These are phyloP conservation scores for Iris macrosiphon DNA, from an alignment of 106 monocot species.

Conservation along the genomic window DNA sequence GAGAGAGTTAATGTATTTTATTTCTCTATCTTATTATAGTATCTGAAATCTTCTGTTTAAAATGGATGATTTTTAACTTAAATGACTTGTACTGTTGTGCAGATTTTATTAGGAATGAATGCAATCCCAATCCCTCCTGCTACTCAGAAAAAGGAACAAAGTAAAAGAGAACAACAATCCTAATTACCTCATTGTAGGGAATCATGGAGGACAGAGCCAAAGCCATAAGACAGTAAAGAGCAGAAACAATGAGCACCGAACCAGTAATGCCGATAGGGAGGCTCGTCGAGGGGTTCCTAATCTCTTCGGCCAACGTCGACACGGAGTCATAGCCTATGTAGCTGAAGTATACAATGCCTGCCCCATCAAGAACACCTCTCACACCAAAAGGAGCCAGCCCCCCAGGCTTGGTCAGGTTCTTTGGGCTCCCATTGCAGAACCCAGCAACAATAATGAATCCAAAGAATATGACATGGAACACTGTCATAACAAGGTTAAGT, in stretches of 20 bases:
- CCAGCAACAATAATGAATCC: slow-evolving; percentile 53
- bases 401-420: slow-evolving; percentile 34
- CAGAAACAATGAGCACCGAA: slow-evolving; percentile 62
- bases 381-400: slow-evolving; percentile 61
- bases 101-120: too few relatives aligned
- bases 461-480: slow-evolving; percentile 65
- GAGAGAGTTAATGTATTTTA: too few relatives aligned
- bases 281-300: slow-evolving; percentile 43
- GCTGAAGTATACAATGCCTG: slow-evolving; percentile 71
- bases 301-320: slow-evolving; percentile 74
- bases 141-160: too few relatives aligned
- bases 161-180: too few relatives aligned
- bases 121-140: too few relatives aligned
- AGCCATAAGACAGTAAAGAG: slow-evolving; percentile 58
- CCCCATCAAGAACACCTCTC: slow-evolving; percentile 56
- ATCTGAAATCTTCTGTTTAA: too few relatives aligned
- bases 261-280: slow-evolving; percentile 65
- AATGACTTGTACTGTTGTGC: too few relatives aligned
- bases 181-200: slow-evolving; percentile 59
- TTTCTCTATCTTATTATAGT: too few relatives aligned
- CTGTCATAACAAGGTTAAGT: slow-evolving; percentile 54
- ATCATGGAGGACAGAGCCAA: slow-evolving; percentile 54
- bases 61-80: too few relatives aligned
- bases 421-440: slow-evolving; percentile 46
- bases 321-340: slow-evolving; percentile 80